phyloP scores from a whole-genome alignment of 495 filamentous ascomycete genomes.

The Daldinia grandis region DNA sequence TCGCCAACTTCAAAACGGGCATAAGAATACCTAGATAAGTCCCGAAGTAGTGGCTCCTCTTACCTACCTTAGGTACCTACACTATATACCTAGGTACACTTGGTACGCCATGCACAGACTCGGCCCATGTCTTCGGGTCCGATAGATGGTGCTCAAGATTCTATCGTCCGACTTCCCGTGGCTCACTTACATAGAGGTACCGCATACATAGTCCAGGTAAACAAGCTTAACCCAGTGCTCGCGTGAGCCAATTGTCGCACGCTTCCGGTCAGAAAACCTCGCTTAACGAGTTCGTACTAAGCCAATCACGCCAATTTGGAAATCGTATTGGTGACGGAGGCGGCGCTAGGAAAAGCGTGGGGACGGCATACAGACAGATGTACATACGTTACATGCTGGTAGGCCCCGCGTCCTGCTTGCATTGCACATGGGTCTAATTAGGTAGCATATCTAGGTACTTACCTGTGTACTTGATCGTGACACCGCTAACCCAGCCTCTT shows the following conservation, averaged over 20 bases:
- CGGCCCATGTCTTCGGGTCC: constrained; percentile 1
- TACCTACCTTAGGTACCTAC: neutral
- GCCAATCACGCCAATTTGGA: constrained; percentile 24
- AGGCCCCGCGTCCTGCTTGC: neutral
- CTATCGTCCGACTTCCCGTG: constrained; percentile 1
- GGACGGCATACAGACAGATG: constrained; percentile 13
- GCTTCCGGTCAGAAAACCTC: constrained; percentile 23
- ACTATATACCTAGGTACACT: no score
- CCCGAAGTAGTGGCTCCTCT: neutral
- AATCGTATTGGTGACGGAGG: constrained; percentile 29
- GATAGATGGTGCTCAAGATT: neutral
- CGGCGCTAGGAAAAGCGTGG: constrained; percentile 32
- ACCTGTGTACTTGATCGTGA: neutral
- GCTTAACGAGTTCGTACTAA: constrained; percentile 29
- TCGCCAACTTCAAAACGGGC: constrained; percentile 1
- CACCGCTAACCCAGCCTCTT: constrained; percentile 13
- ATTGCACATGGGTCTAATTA: constrained; percentile 20
- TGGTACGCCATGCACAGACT: neutral
- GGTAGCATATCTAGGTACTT: constrained; percentile 7
- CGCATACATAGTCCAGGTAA: neutral
- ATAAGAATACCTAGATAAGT: neutral
- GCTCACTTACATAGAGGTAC: neutral
- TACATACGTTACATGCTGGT: neutral
- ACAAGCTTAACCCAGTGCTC: constrained; percentile 22
- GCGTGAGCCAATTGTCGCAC: constrained; percentile 24